Evolutionary conservation across 176 grass and related monocot genomes (phyloP), one percentile per base, ranked within the genome.

Genomic region (Eremochloa ophiuroides): DNA sequence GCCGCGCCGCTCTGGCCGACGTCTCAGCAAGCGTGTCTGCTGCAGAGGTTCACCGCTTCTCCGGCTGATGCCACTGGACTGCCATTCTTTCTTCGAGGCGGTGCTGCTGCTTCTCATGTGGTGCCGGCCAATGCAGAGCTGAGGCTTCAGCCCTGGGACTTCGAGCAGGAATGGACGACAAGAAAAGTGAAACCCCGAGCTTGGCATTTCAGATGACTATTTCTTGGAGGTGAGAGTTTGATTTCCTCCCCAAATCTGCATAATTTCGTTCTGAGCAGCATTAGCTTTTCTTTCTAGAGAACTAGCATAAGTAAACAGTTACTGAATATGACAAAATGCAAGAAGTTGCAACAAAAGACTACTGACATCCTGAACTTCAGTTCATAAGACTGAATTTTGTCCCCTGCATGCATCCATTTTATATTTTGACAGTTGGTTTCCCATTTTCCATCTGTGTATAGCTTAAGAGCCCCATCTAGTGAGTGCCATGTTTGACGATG

Each of bases 71-170:
- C 78, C 23, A 9, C 59, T 4, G 62, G 62, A 40, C 48, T 86
- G 48, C 78, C 83, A 13, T 86, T 86, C 79, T 85, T 89, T 59
- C 78, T 86, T 59, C 78, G 73, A 82, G 74, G 62, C 10, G 38
- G 37, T 14, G 46, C 23, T 64, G 80, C 65, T 26, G 22, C 83
- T 78, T 66, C 83, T 58, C 53, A 22, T 3, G n/a, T 56, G 16
- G 71, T 56, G 13, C 25, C 66, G 10, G 40, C 17, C 38, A 78
- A 73, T 62, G 46, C 47, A 10, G 88, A 82, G 38, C 56, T 38
- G 26, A 77, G 83, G 79, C 30, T 86, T 73, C 83, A 90, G 83
- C 59, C 86, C 74, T 90, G 88, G 88, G 66, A 90, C 48, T 90
- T 90, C 83, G 82, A 90, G 79, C 60, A 82, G 83, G 83, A 90